Base-by-base conservation (phyloP, 192 early-diverging fungal species). In the Linnemannia exigua region DNA sequence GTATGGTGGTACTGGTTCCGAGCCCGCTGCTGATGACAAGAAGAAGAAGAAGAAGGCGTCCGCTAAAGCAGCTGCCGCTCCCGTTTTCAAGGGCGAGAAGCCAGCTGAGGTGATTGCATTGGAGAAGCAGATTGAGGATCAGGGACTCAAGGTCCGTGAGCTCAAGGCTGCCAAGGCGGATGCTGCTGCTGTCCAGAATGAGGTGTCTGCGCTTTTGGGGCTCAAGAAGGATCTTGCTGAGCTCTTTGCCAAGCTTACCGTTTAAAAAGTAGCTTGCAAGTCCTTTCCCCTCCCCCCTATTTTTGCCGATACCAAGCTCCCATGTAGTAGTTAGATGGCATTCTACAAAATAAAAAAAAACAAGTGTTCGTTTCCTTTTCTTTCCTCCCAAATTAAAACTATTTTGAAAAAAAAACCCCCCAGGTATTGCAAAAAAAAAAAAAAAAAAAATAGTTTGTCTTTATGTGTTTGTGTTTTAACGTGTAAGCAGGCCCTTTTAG, bases 1-100 rank as follows among this genome's bases (percentile, higher is more conserved):
- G 87, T 99, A 95, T 88, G 95, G 95, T 81, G 97, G 98, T 36
- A 89, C 89, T 67, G 85, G 74, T 4, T 74, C 77, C 20, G 89
- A 82, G 52, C 71, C 81, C 16, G 74, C 37, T 0, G 86, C 74
- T 48, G 84, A 79, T 7, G 76, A 78, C 5, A 87, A 87, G 77
- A 81, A 87, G 80, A 87, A 81, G 72, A 87, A 87, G 86, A 81
- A 79, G 79, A 75, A 82, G 46, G 74, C 72, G 22, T 79, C 77
- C 5, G 50, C 74, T 54, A 89, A 87, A 50, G 76, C 87, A 51
- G 71, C 87, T 25, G 72, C 85, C 38, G 41, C 81, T 61, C 76
- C 88, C 51, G 75, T 88, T 69, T 76, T 92, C 84, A 20, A 87
- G 78, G 72, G 88, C 81, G 76, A 87, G 48, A 76, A 92, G 88